Evolutionary conservation across 1,139 yeast genomes (phyloP), one percentile per base, ranked within the genome.

Genomic region (Geotrichum aggregatum): DNA sequence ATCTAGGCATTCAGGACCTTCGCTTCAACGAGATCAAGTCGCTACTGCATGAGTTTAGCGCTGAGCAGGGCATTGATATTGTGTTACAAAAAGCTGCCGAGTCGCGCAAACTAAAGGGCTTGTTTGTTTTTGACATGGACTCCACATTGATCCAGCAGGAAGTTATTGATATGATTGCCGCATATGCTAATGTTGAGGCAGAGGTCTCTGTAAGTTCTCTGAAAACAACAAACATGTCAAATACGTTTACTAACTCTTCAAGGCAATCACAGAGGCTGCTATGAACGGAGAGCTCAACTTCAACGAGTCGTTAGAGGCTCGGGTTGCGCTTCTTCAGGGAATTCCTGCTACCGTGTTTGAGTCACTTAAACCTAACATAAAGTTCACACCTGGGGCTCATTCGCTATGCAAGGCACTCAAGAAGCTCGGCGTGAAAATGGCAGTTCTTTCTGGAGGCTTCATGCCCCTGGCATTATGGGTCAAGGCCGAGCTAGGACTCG

Each of bases 241-340:
- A n/a, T n/a, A n/a, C n/a, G n/a, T n/a, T n/a, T n/a, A n/a, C n/a
- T n/a, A n/a, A n/a, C n/a, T n/a, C n/a, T n/a, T n/a, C 11, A 21
- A 44, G 48, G 46, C 77, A 50, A 91, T 94, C 64, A 94, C 99
- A 3, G 89, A 86, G 44, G 76, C 91, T 40, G 98, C 98, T 35
- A 94, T 94, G 99, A 89, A 91, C 63, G 98, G 98, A 26, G 96
- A 92, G 64, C 74, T 94, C 22, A 98, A 94, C 66, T 94, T 94
- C 72, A 83, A 80, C 58, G 87, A 86, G 62, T 87, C 96, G 1
- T 74, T 94, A 50, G 74, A 75, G 3, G 82, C 80, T 65, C 78
- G 98, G 54, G 98, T 89, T 10, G 71, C 73, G 16, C 74, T 94
- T 26, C 75, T 94, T 57, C 82, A 81, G 64, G 98, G 98, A 2